These are phyloP conservation scores for Pythium utonaiense DNA, from an alignment of 352 stramenopile genomes.

Conservation along the genomic window DNA sequence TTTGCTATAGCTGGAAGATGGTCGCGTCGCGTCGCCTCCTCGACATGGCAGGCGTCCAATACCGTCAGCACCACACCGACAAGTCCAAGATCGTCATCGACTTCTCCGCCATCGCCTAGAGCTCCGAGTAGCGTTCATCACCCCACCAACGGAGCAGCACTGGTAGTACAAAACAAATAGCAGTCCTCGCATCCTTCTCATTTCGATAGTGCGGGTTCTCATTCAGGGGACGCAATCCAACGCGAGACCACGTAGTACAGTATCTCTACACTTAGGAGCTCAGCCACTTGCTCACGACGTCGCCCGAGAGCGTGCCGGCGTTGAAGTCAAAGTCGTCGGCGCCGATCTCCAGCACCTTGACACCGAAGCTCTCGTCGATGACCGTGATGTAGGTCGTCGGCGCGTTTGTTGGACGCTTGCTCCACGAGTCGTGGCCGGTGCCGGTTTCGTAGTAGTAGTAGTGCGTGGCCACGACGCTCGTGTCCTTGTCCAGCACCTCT, in stretches of 20 bases:
- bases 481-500: constrained; percentile 66
- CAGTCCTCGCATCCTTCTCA: not conserved
- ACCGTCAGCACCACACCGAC: constrained; percentile 56
- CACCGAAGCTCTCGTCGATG: constrained; percentile 58
- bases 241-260: not conserved
- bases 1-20: constrained; percentile 81
- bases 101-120: constrained; percentile 32
- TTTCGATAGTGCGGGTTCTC: not conserved
- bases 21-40: constrained; percentile 83
- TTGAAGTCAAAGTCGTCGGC: constrained; percentile 65
- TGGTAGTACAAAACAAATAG: too few species aligned
- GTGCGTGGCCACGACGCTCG: constrained; percentile 60
- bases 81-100: constrained; percentile 62
- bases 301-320: constrained; percentile 37
- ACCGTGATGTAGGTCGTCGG: constrained; percentile 67
- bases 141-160: not conserved
- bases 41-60: constrained; percentile 78
- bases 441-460: constrained; percentile 77
- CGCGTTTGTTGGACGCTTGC: constrained; percentile 39
- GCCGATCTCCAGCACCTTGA: constrained; percentile 65
- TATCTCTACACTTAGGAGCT: constrained; percentile 26
- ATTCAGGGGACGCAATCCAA: too few species aligned
- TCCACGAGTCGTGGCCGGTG: constrained; percentile 61
- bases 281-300: constrained; percentile 59
- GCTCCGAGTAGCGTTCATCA: not conserved